phyloP scores from a whole-genome alignment of 2,329 filamentous ascomycete genomes.

The Aspergillus sp. region DNA sequence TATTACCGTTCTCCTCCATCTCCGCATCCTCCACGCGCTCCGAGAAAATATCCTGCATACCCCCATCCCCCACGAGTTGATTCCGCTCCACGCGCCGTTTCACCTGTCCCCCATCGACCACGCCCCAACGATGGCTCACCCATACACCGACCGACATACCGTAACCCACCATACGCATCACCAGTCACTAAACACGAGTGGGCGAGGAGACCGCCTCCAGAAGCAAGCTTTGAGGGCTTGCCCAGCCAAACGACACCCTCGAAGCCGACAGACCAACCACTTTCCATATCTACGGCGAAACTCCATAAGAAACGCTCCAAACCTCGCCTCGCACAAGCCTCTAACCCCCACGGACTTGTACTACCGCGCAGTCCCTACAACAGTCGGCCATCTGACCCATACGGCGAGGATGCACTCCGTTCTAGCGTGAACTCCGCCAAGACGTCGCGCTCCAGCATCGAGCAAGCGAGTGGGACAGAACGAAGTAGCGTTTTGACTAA shows the following conservation, averaged over 20 bases:
- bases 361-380: slow-evolving; percentile 31
- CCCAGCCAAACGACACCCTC: slow-evolving; percentile 27
- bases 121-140: slow-evolving; percentile 10
- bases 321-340: slow-evolving; percentile 24
- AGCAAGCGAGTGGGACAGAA: slow-evolving; percentile 66
- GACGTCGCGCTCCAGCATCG: slow-evolving; percentile 59
- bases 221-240: slow-evolving; percentile 25
- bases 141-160: slow-evolving; percentile 19
- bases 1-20: slow-evolving; percentile 19
- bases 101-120: slow-evolving; percentile 20
- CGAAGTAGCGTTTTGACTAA: slow-evolving; percentile 80
- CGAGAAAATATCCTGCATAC: slow-evolving; percentile 15
- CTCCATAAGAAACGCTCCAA: slow-evolving; percentile 30
- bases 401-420: slow-evolving; percentile 41
- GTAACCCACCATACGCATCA: slow-evolving; percentile 23
- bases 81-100: slow-evolving; percentile 17
- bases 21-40: slow-evolving; percentile 20
- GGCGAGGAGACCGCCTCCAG: slow-evolving; percentile 16
- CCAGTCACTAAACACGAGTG: slow-evolving; percentile 21
- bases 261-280: slow-evolving; percentile 29
- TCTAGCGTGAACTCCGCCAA: slow-evolving; percentile 61
- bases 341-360: slow-evolving; percentile 26
- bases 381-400: slow-evolving; percentile 30
- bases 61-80: slow-evolving; percentile 16
- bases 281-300: slow-evolving; percentile 39